Base-by-base conservation (phyloP, 2,329 filamentous ascomycete genomes). In the Ophidiomyces ophidiicola region DNA sequence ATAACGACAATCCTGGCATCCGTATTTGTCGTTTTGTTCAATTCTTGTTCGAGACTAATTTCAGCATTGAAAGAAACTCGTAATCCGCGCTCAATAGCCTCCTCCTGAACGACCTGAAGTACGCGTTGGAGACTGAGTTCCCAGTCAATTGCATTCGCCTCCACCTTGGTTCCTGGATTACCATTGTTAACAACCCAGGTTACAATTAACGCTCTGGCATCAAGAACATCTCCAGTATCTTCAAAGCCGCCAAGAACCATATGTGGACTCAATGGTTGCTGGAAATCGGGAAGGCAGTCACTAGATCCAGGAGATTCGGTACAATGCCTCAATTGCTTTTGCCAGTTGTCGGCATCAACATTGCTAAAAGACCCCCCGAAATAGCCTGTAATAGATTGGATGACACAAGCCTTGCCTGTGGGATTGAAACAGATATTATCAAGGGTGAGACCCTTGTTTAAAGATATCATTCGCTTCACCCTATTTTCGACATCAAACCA, bases 21-120 rank as follows among this genome's bases (percentile, higher is more conserved):
- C 0, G 90, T 96, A 60, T 98, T 98, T 35, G 86, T 94, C 25
- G 86, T 93, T 63, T 96, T 94, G 67, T 94, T 98, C 42, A 98
- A 70, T 56, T 98, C 90, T 56, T 94, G 74, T 57, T 96, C 88
- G 45, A 98, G 67, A 59, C 87, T 94, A 60, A 88, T 83, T 62
- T 98, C 90, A 0, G 90, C 93, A 35, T 78, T 93, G 69, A 96
- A 98, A 5, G 87, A 96, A 24, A 98, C 66, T 14, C 90, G 74
- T 6, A 98, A 71, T 1, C 87, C 87, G 33, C 82, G 77, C 14
- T 79, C 69, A 3, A 61, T 61, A 5, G 90, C 92, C 61, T 98
- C 86, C 10, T 73, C 65, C 58, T 94, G 85, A 1, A 86, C 76
- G n/a, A 76, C 72, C 14, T 86, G 66, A 6, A 98, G 69, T 6